Evolutionary conservation across 331 rosid species (phyloP).

Genomic region (Cydonia oblonga): DNA sequence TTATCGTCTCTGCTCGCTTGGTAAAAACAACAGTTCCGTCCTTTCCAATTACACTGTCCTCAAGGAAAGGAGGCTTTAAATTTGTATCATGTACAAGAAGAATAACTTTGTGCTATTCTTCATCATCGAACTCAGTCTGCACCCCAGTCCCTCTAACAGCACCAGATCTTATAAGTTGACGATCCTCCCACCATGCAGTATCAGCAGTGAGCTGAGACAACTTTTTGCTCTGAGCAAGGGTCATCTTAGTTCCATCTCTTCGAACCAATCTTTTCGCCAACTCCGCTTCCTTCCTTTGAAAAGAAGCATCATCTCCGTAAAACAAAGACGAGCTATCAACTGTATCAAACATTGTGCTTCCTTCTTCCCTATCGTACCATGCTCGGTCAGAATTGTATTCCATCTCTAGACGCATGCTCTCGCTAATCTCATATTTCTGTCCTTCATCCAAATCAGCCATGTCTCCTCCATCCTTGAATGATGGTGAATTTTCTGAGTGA

Average conservation of each 20-base stretch:
- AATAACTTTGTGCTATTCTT: slow-evolving; percentile 84
- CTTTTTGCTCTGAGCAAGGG: slow-evolving; percentile 82
- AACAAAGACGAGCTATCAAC: slow-evolving; percentile 51
- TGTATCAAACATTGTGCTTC: slow-evolving; percentile 58
- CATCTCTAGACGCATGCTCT: slow-evolving; percentile 87
- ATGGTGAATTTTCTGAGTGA: slow-evolving; percentile 34
- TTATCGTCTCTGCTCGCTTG: slow-evolving; percentile 86
- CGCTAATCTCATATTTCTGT: slow-evolving; percentile 54
- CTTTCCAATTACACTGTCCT: slow-evolving; percentile 35
- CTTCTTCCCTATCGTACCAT: slow-evolving; percentile 99
- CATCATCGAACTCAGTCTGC: slow-evolving; percentile 90
- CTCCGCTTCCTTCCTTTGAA: slow-evolving; percentile 96
- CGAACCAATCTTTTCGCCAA: slow-evolving; percentile 82
- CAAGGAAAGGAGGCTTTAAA: slow-evolving; percentile 93
- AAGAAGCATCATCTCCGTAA: slow-evolving; percentile 74
- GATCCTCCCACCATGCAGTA: slow-evolving; percentile 91
- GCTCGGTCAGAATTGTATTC: slow-evolving; percentile 87
- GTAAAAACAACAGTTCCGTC: slow-evolving; percentile 52
- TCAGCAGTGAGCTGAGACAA: slow-evolving; percentile 87
- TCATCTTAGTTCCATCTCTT: slow-evolving; percentile 91
- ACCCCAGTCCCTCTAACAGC: slow-evolving; percentile 89
- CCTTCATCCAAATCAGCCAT: slow-evolving; percentile 38
- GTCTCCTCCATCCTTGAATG: slow-evolving; percentile 42
- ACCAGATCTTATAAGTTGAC: slow-evolving; percentile 88
- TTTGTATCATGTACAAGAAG: slow-evolving; percentile 98